phyloP scores from a whole-genome alignment of 176 grass and related monocot genomes.

The Aegilops umbellulata region DNA sequence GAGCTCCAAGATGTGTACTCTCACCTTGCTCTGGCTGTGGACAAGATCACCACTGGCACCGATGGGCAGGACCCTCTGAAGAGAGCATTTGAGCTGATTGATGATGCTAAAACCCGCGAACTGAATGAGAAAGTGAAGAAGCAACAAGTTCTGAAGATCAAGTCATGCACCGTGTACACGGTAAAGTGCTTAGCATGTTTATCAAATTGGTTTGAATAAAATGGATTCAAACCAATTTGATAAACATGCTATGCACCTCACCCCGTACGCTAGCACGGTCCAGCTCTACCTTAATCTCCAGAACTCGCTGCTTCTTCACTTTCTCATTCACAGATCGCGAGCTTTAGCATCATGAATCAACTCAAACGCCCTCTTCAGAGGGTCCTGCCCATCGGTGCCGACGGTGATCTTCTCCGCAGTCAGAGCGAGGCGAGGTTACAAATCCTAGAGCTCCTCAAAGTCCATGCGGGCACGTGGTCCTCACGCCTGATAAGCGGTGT shows the following conservation, averaged over 20 bases:
- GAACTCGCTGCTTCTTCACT: not conserved
- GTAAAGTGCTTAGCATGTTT: too few relatives aligned
- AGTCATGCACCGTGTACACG: too few relatives aligned
- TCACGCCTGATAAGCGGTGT: too few relatives aligned
- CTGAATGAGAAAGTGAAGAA: slow-evolving; percentile 9
- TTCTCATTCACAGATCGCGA: not conserved
- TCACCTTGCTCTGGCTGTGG: not conserved
- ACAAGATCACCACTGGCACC: not conserved
- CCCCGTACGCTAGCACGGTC: not conserved
- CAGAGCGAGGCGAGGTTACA: not conserved
- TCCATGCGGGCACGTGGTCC: not conserved
- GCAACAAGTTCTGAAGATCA: not conserved
- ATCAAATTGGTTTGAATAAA: too few relatives aligned
- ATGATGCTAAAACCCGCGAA: not conserved
- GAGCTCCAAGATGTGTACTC: slow-evolving; percentile 6
- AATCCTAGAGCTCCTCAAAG: not conserved
- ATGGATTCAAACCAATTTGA: too few relatives aligned
- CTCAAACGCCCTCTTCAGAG: not conserved
- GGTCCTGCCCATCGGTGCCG: too few relatives aligned
- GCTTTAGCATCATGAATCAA: not conserved
- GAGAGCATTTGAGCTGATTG: not conserved
- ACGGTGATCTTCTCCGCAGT: not conserved
- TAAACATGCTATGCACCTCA: too few relatives aligned
- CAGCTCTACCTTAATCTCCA: not conserved
- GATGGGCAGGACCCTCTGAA: not conserved